These are phyloP conservation scores for Kwoniella mangroviensis DNA, from an alignment of 768 basidiomycete species.

Conservation along the genomic window DNA sequence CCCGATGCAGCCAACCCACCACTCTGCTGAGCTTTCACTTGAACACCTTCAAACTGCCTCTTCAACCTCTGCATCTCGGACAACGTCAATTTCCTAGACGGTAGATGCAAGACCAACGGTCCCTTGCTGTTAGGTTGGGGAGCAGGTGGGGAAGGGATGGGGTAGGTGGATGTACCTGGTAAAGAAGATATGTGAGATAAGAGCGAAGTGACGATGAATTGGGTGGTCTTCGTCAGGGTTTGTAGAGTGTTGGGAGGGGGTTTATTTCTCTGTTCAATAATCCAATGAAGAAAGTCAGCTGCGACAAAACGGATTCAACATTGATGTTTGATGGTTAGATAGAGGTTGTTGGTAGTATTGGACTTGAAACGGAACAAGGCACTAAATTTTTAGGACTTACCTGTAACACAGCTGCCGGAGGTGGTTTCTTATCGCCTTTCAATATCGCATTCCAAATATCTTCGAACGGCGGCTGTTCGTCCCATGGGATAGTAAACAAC, in stretches of 20 bases:
- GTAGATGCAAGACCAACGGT: slow-evolving; percentile 63
- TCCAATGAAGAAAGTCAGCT: slow-evolving; percentile 1
- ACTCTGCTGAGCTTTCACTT: slow-evolving; percentile 71
- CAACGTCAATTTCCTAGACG: slow-evolving; percentile 71
- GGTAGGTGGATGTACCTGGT: slow-evolving; percentile 64
- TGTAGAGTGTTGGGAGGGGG: slow-evolving; percentile 88
- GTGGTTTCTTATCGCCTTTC: slow-evolving; percentile 78
- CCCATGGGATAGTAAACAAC: slow-evolving; percentile 80
- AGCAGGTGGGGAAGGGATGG: slow-evolving; percentile 62
- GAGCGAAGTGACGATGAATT: slow-evolving; percentile 72
- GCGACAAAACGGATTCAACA: too few relatives aligned
- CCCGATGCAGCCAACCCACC: slow-evolving; percentile 50
- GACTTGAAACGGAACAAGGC: too few relatives aligned
- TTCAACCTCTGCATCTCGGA: slow-evolving; percentile 87
- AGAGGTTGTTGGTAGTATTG: too few relatives aligned
- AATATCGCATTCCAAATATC: slow-evolving; percentile 82
- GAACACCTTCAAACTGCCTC: slow-evolving; percentile 85
- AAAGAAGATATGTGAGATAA: slow-evolving; percentile 65
- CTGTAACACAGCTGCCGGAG: slow-evolving; percentile 78
- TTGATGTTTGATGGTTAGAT: too few relatives aligned
- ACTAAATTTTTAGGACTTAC: slow-evolving; percentile 59
- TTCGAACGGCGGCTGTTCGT: slow-evolving; percentile 65
- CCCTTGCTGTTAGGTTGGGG: slow-evolving; percentile 30
- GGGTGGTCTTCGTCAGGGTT: slow-evolving; percentile 77
- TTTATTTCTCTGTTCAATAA: slow-evolving; percentile 67